Evolutionary conservation across 352 stramenopile species (phyloP), one percentile per base, ranked within the genome.

Genomic region (Pelagophyceae sp.): DNA sequence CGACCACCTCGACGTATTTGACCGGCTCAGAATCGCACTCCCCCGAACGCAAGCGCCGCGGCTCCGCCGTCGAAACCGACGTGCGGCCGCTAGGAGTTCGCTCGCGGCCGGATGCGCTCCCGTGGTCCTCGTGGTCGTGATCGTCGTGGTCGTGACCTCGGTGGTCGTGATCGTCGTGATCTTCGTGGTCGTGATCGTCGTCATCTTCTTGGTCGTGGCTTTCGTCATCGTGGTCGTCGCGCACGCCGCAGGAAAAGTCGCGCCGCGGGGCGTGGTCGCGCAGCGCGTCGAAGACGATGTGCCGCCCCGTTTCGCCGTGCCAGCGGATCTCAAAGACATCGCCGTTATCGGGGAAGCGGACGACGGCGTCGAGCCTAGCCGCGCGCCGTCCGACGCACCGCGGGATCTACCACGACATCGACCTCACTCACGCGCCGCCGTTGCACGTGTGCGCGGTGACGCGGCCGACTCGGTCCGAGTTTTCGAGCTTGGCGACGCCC

Each of bases 1-100:
- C 67, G 0, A 80, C 37, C 17, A 80, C 37, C 25, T 67, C 67
- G 19, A 80, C 58, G 64, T 75, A 79, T 37, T 74, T 74, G 2
- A 37, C 58, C 67, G 67, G 0, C 17, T 23, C 38, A 19, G 25
- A 33, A 1, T 29, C 67, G 67, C 67, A 74, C 35, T 51, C 67
- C 35, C 25, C 38, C 5, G 15, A 23, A 1, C 0, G 5, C 5
- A 74, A 31, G 2, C 15, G 23, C 35, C 67, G 67, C 15, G 15
- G 15, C 15, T 54, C 40, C 6, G 40, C 20, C 40, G 40, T 20
- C 40, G 40, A 6, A 20, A 54, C 40, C 6, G 40, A 20, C 40
- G 40, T 54, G 40, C 6, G 40, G 6, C 58, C n/a, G n/a, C n/a
- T n/a, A n/a, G n/a, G n/a, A n/a, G n/a, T n/a, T n/a, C n/a, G n/a